A percentile compares a stretch with the other conserved stretches of the same genome.
Evolutionary conservation across 2,329 filamentous ascomycete species (phyloP).

Genomic region (Colletotrichum zoysiae): DNA sequence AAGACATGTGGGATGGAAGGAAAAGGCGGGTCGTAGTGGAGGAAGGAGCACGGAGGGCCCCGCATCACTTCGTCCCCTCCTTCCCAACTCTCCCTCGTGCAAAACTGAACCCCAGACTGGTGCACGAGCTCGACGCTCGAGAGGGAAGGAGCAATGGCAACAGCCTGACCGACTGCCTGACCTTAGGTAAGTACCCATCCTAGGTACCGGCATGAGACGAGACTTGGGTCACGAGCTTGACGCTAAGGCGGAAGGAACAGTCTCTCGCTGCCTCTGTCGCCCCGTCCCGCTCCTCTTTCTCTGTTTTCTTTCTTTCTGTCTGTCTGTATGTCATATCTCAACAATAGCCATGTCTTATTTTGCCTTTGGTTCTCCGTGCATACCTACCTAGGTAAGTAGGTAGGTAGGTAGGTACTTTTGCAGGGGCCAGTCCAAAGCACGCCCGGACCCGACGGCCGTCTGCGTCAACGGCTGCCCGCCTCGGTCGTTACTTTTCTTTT

Average conservation of each 20-base stretch:
- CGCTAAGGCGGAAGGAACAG: slow-evolving; percentile 5
- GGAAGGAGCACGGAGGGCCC: slow-evolving; percentile 20
- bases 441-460: too few species aligned
- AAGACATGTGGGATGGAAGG: background rate
- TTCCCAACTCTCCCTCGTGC: slow-evolving; percentile 32
- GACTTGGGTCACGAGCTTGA: slow-evolving; percentile 23
- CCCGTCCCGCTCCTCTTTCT: background rate
- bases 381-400: too few species aligned
- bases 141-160: slow-evolving; percentile 33
- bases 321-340: background rate
- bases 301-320: background rate
- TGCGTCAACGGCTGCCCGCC: background rate
- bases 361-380: background rate
- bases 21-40: background rate
- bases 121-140: slow-evolving; percentile 32
- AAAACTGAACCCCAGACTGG: slow-evolving; percentile 31
- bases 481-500: slow-evolving; percentile 2
- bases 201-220: slow-evolving; percentile 7
- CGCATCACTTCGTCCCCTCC: slow-evolving; percentile 36
- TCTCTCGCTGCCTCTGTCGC: too few species aligned
- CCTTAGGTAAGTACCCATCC: too few species aligned
- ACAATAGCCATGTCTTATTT: background rate
- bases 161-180: background rate
- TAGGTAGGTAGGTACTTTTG: background rate
- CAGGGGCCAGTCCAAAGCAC: background rate